Percentiles rank a stretch among this genome's conserved stretches.
phyloP scores from a whole-genome alignment of 768 basidiomycete genomes.

The Lactifluus pinguis region DNA sequence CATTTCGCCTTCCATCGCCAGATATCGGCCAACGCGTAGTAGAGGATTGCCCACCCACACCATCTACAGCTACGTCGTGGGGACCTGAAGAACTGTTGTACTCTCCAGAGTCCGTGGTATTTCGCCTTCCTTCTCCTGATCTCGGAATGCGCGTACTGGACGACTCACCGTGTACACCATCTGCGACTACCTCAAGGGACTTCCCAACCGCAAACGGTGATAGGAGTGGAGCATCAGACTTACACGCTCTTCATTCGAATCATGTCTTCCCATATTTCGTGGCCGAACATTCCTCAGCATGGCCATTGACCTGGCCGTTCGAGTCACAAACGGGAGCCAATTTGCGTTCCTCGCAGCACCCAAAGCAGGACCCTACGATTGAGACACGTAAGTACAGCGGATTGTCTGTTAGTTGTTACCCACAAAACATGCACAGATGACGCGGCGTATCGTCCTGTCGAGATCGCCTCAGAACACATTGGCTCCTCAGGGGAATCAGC shows the following conservation, averaged over 20 bases:
- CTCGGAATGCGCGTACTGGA: conserved; percentile 46
- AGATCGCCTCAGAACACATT: too few relatives aligned
- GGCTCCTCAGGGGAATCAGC: neutral
- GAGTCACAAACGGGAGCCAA: neutral
- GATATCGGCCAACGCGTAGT: conserved; percentile 23
- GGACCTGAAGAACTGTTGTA: conserved; percentile 14
- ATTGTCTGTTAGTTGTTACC: conserved; percentile 18
- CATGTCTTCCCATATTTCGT: conserved; percentile 8
- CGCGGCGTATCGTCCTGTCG: neutral
- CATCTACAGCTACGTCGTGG: conserved; percentile 18
- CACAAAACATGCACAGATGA: conserved; percentile 19
- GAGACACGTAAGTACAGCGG: conserved; percentile 22
- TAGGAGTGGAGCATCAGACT: neutral
- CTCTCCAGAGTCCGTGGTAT: conserved; percentile 9
- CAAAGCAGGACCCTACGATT: conserved; percentile 19
- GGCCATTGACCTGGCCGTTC: conserved; percentile 19
- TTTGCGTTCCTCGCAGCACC: neutral
- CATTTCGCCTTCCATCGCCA: conserved; percentile 22
- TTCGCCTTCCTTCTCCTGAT: conserved; percentile 20
- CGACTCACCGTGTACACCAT: conserved; percentile 43
- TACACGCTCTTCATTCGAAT: neutral
- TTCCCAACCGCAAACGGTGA: neutral
- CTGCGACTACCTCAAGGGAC: conserved; percentile 41
- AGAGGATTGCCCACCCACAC: conserved; percentile 25
- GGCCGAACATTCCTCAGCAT: neutral